Base-by-base conservation (phyloP, 805 yeast genomes). In the Huiozyma sinensis region DNA sequence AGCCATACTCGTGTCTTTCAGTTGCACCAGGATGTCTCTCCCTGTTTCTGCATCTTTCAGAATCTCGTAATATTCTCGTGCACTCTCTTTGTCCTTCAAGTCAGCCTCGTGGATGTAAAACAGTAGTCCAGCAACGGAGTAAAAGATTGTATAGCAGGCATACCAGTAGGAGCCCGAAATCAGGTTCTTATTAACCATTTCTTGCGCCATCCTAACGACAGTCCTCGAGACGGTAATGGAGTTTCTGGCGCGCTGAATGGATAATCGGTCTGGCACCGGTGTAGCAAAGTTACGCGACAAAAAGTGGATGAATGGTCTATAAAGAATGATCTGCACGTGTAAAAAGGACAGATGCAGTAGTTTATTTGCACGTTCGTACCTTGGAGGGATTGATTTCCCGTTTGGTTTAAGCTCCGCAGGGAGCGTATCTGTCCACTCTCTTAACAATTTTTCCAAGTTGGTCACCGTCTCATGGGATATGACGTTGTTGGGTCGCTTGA, bases 121-220 rank as follows among this genome's bases (percentile, higher is more conserved):
- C 6, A 86, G 79, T 53, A 88, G 69, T 51, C 95, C 86, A 0
- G 95, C 95, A 41, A 88, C 89, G 1, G 95, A 80, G 60, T 85
- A 88, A 60, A 88, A 88, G n/a, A 88, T 82, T 0, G 95, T 87
- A 61, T 88, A 88, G 60, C 83, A 80, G n/a, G 92, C 81, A 56
- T 86, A 88, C 95, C 96, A 87, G 60, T 88, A 89, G 0, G 95
- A 84, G 1, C 95, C 95, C 51, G 84, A 77, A 46, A 88, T 67
- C 53, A 84, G 68, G 48, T 82, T 75, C 47, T 78, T 77, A 48
- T 76, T 73, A 45, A 83, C 77, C 85, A 88, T 77, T 49, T 82
- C 87, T 53, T 83, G 78, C 0, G 95, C 89, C 46, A 87, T 61
- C 53, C 80, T 75, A 11, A 88, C 85, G 28, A 83, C 95, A 54